Evolutionary conservation across 129 eudicot genomes (phyloP), one percentile per base, ranked within the genome.

Genomic region (Deinandra increscens): DNA sequence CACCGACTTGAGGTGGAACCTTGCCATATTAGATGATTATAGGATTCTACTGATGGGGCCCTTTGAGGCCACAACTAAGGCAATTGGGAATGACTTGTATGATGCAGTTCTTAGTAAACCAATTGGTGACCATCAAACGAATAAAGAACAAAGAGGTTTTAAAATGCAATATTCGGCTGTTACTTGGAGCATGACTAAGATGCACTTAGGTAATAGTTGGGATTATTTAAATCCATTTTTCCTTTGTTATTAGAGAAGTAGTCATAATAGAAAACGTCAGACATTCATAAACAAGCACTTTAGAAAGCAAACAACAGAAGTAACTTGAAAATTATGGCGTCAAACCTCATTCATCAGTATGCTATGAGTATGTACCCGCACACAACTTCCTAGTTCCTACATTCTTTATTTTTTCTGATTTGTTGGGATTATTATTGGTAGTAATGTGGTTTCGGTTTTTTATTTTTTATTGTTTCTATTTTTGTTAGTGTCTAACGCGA

Each of bases 1-100:
- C 85, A 78, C 83, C 36, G 83, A 83, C 81, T 70, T 89, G 82
- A 69, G 80, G 44, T 93, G 98, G 98, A n/a, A 86, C 86, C 45
- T 85, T 37, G 64, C 81, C 50, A 41, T 75, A 31, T 50, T 87
- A 49, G 80, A 71, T 72, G 79, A 84, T 56, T 72, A 74, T 44
- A 75, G 29, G 43, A 72, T 89, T 80, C 84, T 93, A 79, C 79
- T 89, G 22, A 71, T 81, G 79, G 95, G 97, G 62, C 92, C n/a
- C n/a, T n/a, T n/a, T n/a, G n/a, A n/a, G n/a, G n/a, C n/a, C n/a
- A n/a, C n/a, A n/a, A n/a, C n/a, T n/a, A n/a, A n/a, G n/a, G n/a
- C n/a, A n/a, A n/a, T n/a, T n/a, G n/a, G n/a, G n/a, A n/a, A n/a
- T n/a, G n/a, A n/a, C n/a, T n/a, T n/a, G n/a, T n/a, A n/a, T n/a